Evolutionary conservation across 2,329 filamentous ascomycete species (phyloP).

Genomic region (Elsinoe perseae): DNA sequence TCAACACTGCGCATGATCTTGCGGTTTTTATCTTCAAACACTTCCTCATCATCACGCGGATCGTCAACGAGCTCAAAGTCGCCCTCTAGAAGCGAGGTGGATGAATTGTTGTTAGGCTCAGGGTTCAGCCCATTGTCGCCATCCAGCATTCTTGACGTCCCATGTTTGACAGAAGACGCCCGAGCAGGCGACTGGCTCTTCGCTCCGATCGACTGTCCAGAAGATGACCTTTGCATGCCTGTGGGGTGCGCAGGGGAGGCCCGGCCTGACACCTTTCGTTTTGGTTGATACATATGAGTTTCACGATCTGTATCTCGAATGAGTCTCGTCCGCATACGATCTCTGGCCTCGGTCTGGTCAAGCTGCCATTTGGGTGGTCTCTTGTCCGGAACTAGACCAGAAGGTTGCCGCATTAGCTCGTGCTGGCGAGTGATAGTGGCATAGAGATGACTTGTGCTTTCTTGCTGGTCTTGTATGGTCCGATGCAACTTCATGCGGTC

Average conservation of each 20-base stretch:
- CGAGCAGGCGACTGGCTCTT: not conserved
- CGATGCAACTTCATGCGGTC: slow-evolving; percentile 90
- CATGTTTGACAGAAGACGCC: not conserved
- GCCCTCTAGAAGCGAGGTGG: slow-evolving; percentile 56
- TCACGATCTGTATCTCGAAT: slow-evolving; percentile 66
- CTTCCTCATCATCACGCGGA: slow-evolving; percentile 74
- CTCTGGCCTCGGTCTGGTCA: slow-evolving; percentile 89
- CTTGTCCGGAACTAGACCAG: slow-evolving; percentile 64
- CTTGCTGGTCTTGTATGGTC: slow-evolving; percentile 83
- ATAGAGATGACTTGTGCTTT: slow-evolving; percentile 71
- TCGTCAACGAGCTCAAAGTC: slow-evolving; percentile 96
- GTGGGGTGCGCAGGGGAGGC: slow-evolving; percentile 30
- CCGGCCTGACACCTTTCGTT: slow-evolving; percentile 58
- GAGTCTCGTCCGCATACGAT: slow-evolving; percentile 85
- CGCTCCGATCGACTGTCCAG: slow-evolving; percentile 34
- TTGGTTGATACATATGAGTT: slow-evolving; percentile 74
- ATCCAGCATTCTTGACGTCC: not conserved
- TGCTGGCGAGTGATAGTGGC: slow-evolving; percentile 72
- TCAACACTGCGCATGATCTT: slow-evolving; percentile 94
- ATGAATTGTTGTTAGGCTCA: slow-evolving; percentile 35
- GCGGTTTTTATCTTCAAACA: slow-evolving; percentile 94
- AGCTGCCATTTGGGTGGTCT: slow-evolving; percentile 71
- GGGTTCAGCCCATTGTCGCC: not conserved
- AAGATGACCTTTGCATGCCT: slow-evolving; percentile 5
- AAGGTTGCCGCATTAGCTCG: slow-evolving; percentile 67